These are phyloP conservation scores for Tricholoma terreum DNA, from an alignment of 768 basidiomycete species.

Conservation along the genomic window DNA sequence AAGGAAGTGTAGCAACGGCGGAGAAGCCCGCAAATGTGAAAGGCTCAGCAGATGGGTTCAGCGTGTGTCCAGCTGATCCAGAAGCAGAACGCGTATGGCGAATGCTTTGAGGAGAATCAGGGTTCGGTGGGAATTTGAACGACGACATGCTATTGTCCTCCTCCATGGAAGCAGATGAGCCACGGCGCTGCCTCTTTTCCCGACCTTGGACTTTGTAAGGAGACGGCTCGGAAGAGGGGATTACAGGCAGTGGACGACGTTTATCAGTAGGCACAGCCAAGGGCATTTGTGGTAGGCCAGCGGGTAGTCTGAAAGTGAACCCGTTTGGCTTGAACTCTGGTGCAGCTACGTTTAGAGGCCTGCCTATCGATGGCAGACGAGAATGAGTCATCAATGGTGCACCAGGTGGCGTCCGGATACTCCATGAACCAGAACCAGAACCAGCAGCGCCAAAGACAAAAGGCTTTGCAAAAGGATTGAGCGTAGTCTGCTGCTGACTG, in stretches of 20 bases:
- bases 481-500: slow-evolving; percentile 34
- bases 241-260: slow-evolving; percentile 28
- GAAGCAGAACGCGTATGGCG: slow-evolving; percentile 33
- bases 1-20: slow-evolving; percentile 33
- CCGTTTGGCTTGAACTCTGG: slow-evolving; percentile 76
- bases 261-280: slow-evolving; percentile 26
- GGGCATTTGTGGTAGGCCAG: slow-evolving; percentile 60
- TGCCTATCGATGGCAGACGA: slow-evolving; percentile 51
- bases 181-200: slow-evolving; percentile 73
- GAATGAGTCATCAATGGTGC: slow-evolving; percentile 36
- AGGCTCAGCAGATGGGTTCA: slow-evolving; percentile 51
- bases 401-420: slow-evolving; percentile 30
- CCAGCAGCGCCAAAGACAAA: slow-evolving; percentile 68
- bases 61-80: slow-evolving; percentile 19
- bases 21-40: slow-evolving; percentile 71
- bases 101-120: slow-evolving; percentile 47
- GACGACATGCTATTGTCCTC: slow-evolving; percentile 69
- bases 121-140: slow-evolving; percentile 68
- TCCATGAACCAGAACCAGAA: slow-evolving; percentile 25
- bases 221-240: slow-evolving; percentile 33
- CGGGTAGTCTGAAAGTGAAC: slow-evolving; percentile 76
- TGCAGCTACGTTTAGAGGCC: slow-evolving; percentile 76
- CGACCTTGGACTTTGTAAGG: slow-evolving; percentile 63
- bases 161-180: slow-evolving; percentile 40
- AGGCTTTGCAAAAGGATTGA: slow-evolving; percentile 82